Conservation (phyloP, 345 rosid species). For the Atalantia buxifolia region DNA sequence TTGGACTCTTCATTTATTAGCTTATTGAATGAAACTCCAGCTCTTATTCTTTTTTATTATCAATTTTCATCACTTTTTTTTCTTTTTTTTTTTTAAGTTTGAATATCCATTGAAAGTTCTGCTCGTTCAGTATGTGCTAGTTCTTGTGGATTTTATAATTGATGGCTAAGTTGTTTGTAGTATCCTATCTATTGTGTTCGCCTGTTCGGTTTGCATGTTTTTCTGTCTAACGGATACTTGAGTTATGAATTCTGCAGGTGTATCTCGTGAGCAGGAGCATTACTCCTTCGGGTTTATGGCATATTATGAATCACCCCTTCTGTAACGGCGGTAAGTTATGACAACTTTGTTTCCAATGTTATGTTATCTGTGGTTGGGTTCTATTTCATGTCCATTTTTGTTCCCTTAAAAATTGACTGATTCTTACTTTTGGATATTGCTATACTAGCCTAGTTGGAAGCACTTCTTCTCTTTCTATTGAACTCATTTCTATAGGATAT, state of each 20-base stretch:
- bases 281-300: neutral
- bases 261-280: neutral
- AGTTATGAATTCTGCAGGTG: constrained; percentile 44
- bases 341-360: neutral
- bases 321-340: constrained; percentile 2
- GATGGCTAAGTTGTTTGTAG: neutral
- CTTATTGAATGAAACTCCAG: constrained; percentile 21
- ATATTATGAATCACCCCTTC: neutral
- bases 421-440: neutral
- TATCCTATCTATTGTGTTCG: neutral
- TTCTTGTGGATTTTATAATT: neutral
- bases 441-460: too few relatives aligned
- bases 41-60: constrained; percentile 15
- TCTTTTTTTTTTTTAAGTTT: neutral
- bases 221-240: constrained; percentile 9
- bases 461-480: neutral
- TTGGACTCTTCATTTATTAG: constrained; percentile 22
- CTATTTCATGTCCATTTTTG: neutral
- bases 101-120: constrained; percentile 1
- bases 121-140: neutral
- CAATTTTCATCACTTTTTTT: neutral
- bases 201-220: constrained; percentile 5
- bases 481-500: neutral
- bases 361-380: neutral
- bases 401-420: neutral